Conservation (phyloP, 441 rosid species). For the Daphne laureola region DNA sequence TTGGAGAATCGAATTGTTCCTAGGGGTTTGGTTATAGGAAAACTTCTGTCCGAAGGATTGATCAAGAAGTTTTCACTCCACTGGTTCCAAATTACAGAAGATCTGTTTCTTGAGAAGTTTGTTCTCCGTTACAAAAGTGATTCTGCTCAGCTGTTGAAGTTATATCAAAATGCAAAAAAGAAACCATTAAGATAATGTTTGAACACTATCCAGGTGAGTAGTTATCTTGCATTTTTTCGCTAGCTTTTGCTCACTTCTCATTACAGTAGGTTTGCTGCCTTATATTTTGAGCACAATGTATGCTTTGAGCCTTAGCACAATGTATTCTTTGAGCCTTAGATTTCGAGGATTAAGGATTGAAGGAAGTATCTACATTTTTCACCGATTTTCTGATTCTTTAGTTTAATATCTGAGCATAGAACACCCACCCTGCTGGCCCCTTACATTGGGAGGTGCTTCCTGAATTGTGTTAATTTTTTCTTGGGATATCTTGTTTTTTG, state of each 20-base stretch:
- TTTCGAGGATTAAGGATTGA: neutral
- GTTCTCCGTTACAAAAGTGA: neutral
- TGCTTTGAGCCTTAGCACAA: neutral
- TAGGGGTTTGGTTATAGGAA: constrained; percentile 12
- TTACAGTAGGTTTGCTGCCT: too few relatives aligned
- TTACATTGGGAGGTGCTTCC: too few relatives aligned
- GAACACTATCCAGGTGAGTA: neutral
- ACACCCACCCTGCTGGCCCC: too few relatives aligned
- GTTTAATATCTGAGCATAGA: too few relatives aligned
- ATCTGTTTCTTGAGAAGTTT: neutral
- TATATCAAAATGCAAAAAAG: neutral
- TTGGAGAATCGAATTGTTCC: constrained; percentile 19
- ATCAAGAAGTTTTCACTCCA: neutral
- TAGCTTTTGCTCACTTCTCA: too few relatives aligned
- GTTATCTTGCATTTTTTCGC: too few relatives aligned
- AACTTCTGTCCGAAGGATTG: constrained; percentile 15
- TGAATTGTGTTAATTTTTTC: too few relatives aligned
- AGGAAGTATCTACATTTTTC: too few relatives aligned
- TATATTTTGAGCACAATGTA: neutral
- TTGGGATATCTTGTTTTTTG: too few relatives aligned
- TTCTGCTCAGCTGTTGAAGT: constrained; percentile 6
- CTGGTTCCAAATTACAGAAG: neutral
- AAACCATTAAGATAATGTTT: neutral
- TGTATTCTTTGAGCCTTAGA: too few relatives aligned
- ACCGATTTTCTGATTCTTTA: too few relatives aligned